Percentiles rank a stretch among this genome's conserved stretches.
phyloP scores from a whole-genome alignment of 441 rosid species.

The Rhodomyrtus psidioides region DNA sequence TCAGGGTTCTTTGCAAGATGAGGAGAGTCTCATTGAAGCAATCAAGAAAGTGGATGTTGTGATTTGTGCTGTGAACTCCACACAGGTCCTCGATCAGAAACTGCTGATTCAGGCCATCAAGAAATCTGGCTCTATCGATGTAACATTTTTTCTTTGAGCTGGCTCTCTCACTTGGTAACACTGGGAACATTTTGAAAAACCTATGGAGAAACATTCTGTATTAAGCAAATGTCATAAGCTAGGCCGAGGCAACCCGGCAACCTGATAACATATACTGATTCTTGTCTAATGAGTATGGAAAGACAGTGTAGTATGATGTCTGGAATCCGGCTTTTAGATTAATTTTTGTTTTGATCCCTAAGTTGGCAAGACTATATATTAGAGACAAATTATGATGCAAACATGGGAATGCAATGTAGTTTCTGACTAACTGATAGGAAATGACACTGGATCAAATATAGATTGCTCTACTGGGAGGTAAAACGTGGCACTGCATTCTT shows the following conservation, averaged over 20 bases:
- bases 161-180: neutral
- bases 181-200: neutral
- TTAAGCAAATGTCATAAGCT: neutral
- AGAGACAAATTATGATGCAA: neutral
- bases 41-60: constrained; percentile 72
- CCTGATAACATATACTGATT: neutral
- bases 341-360: neutral
- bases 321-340: neutral
- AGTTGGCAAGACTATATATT: neutral
- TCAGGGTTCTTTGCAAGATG: constrained; percentile 67
- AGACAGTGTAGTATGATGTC: neutral
- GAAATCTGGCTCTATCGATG: constrained; percentile 54
- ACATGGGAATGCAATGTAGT: neutral
- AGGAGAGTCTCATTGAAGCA: constrained; percentile 54
- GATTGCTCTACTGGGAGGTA: neutral
- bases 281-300: too few species aligned
- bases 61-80: constrained; percentile 57
- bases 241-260: neutral
- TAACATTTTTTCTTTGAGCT: neutral
- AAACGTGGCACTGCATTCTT: neutral
- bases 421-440: neutral
- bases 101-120: constrained; percentile 49
- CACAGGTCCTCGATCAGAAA: constrained; percentile 55
- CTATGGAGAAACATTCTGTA: neutral
- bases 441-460: neutral